Evolutionary conservation across 306 rosid species (phyloP).

Genomic region (Mimosa bimucronata): DNA sequence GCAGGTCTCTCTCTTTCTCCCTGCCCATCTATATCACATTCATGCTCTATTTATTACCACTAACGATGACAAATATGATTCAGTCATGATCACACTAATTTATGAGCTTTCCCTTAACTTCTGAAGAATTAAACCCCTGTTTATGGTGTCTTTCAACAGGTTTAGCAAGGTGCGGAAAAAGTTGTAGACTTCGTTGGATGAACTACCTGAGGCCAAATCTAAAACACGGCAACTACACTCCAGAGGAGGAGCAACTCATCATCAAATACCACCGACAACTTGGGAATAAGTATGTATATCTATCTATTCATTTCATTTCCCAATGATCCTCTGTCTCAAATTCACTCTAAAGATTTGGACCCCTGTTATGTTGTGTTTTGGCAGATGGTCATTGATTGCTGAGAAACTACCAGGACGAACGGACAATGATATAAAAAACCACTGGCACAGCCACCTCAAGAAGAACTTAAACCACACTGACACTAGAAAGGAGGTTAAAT

Average conservation of each 20-base stretch:
- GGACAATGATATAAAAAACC: constrained; percentile 55
- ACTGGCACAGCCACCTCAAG: constrained; percentile 55
- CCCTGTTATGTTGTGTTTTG: background rate
- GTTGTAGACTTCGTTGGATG: constrained; percentile 63
- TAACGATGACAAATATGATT: background rate
- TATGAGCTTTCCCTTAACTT: background rate
- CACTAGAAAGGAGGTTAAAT: background rate
- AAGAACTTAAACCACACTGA: constrained; percentile 13
- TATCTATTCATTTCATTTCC: background rate
- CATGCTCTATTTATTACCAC: background rate
- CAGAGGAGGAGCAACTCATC: constrained; percentile 48
- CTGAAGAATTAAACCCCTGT: background rate
- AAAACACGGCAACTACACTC: constrained; percentile 49
- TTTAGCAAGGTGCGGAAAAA: constrained; percentile 60
- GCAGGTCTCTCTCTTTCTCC: constrained; percentile 39
- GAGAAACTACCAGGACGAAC: constrained; percentile 52
- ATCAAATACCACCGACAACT: constrained; percentile 44
- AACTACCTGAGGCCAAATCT: constrained; percentile 56
- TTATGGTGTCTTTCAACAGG: constrained; percentile 29
- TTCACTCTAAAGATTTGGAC: background rate
- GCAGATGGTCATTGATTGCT: constrained; percentile 59
- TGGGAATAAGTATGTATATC: constrained; percentile 51
- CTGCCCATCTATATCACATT: background rate
- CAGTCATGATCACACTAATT: background rate
- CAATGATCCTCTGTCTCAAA: background rate